Evolutionary conservation across 2,329 filamentous ascomycete species (phyloP), one percentile per base, ranked within the genome.

Genomic region (Colletotrichum neosansevieriae): DNA sequence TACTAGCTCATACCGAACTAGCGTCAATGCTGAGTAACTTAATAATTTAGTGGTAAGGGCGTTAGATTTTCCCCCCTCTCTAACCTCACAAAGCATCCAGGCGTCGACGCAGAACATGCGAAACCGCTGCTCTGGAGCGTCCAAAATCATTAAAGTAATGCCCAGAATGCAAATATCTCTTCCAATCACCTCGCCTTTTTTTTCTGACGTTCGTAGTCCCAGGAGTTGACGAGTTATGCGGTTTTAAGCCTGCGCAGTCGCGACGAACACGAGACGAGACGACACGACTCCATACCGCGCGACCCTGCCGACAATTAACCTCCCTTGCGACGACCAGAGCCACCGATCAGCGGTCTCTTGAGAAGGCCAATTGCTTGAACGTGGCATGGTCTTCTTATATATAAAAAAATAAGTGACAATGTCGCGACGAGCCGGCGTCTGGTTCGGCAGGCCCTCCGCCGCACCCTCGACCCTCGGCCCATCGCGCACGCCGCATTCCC

Each of bases 391-490:
- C 13, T 10, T 13, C 5, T 44, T 7, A n/a, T n/a, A n/a, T n/a
- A n/a, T n/a, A n/a, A 34, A 15, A 5, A 1, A 9, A 45, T 12
- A 34, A 32, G 12, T 34, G 29, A 54, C 40, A 54, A 68, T 68
- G 65, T 68, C 65, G 61, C 61, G 61, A 58, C 40, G 51, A 5
- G 32, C 47, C 29, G 42, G 13, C 17, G 32, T 65, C 47, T 65
- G 65, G 61, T 68, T 68, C 54, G 60, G 60, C 34, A 53, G 42
- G 19, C 45, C 45, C 62, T 13, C 53, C 36, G 34, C 38, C 32
- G 38, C 32, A 12, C n/a, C 58, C 10, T n/a, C 54, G 24, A 13
- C 32, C n/a, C 6, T 11, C 58, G 15, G 2, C 3, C n/a, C 58
- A 57, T 36, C 34, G 13, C 59, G n/a, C 19, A 11, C 21, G 12